Base-by-base conservation (phyloP, 2,329 filamentous ascomycete species). In the Botrytis hyacinthi region DNA sequence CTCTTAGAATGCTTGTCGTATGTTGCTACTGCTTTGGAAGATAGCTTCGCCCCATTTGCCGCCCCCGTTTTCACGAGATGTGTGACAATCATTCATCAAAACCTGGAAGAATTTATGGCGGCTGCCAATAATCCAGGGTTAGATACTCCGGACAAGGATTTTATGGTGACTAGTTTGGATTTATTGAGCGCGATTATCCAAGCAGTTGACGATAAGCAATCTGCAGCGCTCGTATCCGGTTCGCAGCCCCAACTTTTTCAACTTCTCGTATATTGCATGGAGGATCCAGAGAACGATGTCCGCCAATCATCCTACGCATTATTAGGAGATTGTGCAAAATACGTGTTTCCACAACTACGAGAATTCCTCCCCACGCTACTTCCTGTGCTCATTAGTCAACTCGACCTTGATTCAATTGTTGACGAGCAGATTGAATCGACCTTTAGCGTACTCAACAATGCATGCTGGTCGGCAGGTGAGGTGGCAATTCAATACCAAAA, bases 1-100 rank as follows among this genome's bases (percentile, higher is more conserved):
- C 85, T 99, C 66, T 87, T 98, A n/a, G 96, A 98, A 82, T 99
- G 96, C 80, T 87, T 99, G 61, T 97, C 96, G 0, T 99, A 97
- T 80, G 92, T 99, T 60, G 93, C 95, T 68, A 92, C 93, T 79
- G 94, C 96, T 4, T 90, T 99, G 60, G 92, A 93, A 46, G 88
- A 91, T 77, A 87, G 88, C 1, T 99, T 99, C 80, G 88, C 93
- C 7, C 93, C 93, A 8, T 99, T 95, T 80, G 93, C 96, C 0
- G 86, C 89, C 73, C 92, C 94, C 9, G 94, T 99, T 71, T 99
- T 98, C 84, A 85, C 87, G 72, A 90, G 96, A 76, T 98, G 95
- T 81, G 91, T 95, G 80, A 92, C 91, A 82, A 95, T 99, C 79
- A 96, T 99, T 78, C 94, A 97, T 81, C 88, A 91, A 79, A 98